These are phyloP conservation scores for Gossypium rotundifolium DNA, from an alignment of 345 rosid genomes.

Conservation along the genomic window DNA sequence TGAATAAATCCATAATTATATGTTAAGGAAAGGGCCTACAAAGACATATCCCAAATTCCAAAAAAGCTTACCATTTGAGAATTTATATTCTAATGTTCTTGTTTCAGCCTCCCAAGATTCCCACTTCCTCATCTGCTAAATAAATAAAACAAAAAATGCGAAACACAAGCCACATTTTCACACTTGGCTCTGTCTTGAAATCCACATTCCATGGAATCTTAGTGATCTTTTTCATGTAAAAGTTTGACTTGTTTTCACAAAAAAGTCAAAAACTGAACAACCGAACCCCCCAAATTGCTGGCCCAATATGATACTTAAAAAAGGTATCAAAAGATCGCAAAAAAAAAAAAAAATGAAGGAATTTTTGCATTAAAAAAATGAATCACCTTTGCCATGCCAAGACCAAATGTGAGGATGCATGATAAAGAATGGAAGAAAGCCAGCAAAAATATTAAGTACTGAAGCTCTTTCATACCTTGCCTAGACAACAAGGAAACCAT, in stretches of 20 bases:
- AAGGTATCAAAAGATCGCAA: not conserved
- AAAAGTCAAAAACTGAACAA: not conserved
- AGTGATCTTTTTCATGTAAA: not conserved
- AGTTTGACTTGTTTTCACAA: not conserved
- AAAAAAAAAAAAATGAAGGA: not conserved
- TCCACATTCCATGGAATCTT: not conserved
- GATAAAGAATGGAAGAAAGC: conserved; percentile 52
- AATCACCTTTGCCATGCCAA: conserved; percentile 67
- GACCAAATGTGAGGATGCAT: conserved; percentile 40
- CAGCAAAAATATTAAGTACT: conserved; percentile 43
- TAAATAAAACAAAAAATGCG: not conserved
- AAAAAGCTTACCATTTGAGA: conserved; percentile 36
- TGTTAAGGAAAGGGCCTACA: conserved; percentile 9
- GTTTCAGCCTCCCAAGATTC: conserved; percentile 62
- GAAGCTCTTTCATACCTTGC: conserved; percentile 42
- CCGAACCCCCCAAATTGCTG: not conserved
- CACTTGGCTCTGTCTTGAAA: not conserved
- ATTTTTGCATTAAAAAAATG: not conserved
- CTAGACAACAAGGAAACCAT: conserved; percentile 45
- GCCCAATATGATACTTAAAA: not conserved
- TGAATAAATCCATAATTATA: not conserved
- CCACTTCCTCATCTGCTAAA: conserved; percentile 52
- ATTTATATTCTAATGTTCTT: conserved; percentile 42
- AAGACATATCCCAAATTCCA: not conserved
- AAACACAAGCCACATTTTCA: conserved; percentile 15